These are phyloP conservation scores for Fonsecaea nubica DNA, from an alignment of 2,329 filamentous ascomycete species.

Conservation along the genomic window DNA sequence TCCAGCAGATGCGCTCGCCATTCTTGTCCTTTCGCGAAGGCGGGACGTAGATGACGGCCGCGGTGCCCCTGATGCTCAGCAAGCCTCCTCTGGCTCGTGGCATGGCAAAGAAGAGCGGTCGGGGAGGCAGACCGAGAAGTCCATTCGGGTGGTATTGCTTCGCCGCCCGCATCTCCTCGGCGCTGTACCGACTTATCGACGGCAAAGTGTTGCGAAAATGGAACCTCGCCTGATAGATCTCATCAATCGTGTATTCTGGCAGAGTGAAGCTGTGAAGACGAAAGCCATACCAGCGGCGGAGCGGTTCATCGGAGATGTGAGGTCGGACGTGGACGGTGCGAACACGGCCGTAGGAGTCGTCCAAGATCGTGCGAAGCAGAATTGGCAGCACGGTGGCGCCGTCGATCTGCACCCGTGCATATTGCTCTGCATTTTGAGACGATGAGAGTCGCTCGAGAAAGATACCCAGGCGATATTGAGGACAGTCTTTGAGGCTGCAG, in stretches of 20 bases:
- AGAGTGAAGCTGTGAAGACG: slow-evolving; percentile 24
- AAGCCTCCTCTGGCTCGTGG: slow-evolving; percentile 10
- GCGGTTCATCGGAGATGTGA: slow-evolving; percentile 25
- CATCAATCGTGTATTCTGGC: slow-evolving; percentile 19
- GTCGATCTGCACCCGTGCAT: slow-evolving; percentile 21
- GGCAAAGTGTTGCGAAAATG: slow-evolving; percentile 18
- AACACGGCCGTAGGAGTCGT: slow-evolving; percentile 18
- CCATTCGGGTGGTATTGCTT: slow-evolving; percentile 16
- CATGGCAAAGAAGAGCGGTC: slow-evolving; percentile 24
- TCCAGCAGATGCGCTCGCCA: slow-evolving; percentile 30
- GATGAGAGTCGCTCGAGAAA: slow-evolving; percentile 39
- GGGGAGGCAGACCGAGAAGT: slow-evolving; percentile 15
- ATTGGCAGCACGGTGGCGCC: slow-evolving; percentile 27
- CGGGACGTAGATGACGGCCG: slow-evolving; percentile 20
- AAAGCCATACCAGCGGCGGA: slow-evolving; percentile 27
- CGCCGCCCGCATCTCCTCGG: slow-evolving; percentile 22
- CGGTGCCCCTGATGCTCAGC: slow-evolving; percentile 21
- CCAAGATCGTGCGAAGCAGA: slow-evolving; percentile 13
- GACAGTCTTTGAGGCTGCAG: slow-evolving; percentile 23
- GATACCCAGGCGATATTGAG: slow-evolving; percentile 25
- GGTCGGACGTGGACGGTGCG: slow-evolving; percentile 25
- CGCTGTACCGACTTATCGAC: slow-evolving; percentile 16
- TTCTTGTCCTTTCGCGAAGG: slow-evolving; percentile 20
- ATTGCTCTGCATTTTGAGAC: slow-evolving; percentile 55
- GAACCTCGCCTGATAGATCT: slow-evolving; percentile 17